phyloP scores from a whole-genome alignment of 208 protist genomes.

The Angomonas desouzai region DNA sequence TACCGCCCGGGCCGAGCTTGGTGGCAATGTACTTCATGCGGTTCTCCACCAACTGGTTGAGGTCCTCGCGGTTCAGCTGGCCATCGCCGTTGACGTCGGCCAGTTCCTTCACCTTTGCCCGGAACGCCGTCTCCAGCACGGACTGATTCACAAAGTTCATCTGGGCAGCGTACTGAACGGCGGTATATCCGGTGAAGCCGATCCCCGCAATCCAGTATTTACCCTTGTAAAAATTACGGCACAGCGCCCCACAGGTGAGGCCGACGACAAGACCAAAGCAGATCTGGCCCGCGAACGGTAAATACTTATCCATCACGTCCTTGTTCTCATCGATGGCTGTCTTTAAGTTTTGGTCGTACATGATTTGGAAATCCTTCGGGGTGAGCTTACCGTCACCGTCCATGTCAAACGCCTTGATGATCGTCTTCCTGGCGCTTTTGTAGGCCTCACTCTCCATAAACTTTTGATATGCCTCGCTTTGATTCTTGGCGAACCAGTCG shows the following conservation, averaged over 20 bases:
- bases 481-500: constrained; percentile 22
- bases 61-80: constrained; percentile 40
- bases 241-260: constrained; percentile 27
- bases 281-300: constrained; percentile 50
- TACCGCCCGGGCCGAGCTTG: constrained; percentile 52
- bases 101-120: constrained; percentile 41
- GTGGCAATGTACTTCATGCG: constrained; percentile 49
- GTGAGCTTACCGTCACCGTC: constrained; percentile 62
- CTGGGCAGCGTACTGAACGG: constrained; percentile 58
- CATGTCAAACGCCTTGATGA: constrained; percentile 46
- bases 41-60: constrained; percentile 53
- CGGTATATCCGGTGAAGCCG: constrained; percentile 32
- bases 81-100: constrained; percentile 56
- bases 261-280: constrained; percentile 41
- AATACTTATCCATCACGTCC: constrained; percentile 30
- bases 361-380: constrained; percentile 60
- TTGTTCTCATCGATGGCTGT: constrained; percentile 23
- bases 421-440: constrained; percentile 17
- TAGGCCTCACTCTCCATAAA: constrained; percentile 42
- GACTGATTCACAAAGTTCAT: constrained; percentile 54
- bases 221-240: constrained; percentile 33
- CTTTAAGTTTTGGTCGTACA: constrained; percentile 50
- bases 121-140: constrained; percentile 36
- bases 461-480: constrained; percentile 28
- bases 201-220: constrained; percentile 38